Evolutionary conservation across 192 early-diverging fungal genomes (phyloP).

Genomic region (Mycoemilia scoparia): DNA sequence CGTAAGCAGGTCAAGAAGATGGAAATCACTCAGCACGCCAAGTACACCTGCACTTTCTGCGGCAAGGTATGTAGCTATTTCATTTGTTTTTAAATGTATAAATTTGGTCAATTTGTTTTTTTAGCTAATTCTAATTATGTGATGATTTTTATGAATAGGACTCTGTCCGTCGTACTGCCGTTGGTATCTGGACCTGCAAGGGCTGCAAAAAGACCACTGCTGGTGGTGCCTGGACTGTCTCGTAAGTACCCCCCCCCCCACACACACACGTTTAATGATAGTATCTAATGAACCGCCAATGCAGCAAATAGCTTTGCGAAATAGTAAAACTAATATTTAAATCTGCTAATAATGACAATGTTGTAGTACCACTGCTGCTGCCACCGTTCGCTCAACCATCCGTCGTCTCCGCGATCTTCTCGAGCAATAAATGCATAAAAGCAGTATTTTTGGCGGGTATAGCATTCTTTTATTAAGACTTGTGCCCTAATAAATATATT

Average conservation of each 20-base stretch:
- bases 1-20: slow-evolving; percentile 97
- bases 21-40: slow-evolving; percentile 98
- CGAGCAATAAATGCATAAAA: slow-evolving; percentile 61
- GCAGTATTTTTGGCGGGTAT: too few relatives aligned
- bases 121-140: slow-evolving; percentile 1
- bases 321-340: too few relatives aligned
- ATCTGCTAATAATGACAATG: too few relatives aligned
- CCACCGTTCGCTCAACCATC: slow-evolving; percentile 80
- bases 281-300: not conserved
- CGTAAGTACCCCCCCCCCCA: not conserved
- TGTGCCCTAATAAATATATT: too few relatives aligned
- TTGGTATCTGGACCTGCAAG: slow-evolving; percentile 98
- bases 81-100: not conserved
- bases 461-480: too few relatives aligned
- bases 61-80: too few relatives aligned
- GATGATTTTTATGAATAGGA: too few relatives aligned
- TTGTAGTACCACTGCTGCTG: slow-evolving; percentile 86
- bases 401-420: slow-evolving; percentile 94
- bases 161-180: slow-evolving; percentile 78
- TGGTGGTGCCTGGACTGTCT: slow-evolving; percentile 86
- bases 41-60: slow-evolving; percentile 99
- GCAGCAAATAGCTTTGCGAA: not conserved
- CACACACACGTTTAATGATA: not conserved
- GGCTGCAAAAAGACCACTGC: slow-evolving; percentile 89
- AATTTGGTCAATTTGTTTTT: not conserved